Base-by-base conservation (phyloP, 2,329 filamentous ascomycete species). In the Ophioceras dolichostomum region DNA sequence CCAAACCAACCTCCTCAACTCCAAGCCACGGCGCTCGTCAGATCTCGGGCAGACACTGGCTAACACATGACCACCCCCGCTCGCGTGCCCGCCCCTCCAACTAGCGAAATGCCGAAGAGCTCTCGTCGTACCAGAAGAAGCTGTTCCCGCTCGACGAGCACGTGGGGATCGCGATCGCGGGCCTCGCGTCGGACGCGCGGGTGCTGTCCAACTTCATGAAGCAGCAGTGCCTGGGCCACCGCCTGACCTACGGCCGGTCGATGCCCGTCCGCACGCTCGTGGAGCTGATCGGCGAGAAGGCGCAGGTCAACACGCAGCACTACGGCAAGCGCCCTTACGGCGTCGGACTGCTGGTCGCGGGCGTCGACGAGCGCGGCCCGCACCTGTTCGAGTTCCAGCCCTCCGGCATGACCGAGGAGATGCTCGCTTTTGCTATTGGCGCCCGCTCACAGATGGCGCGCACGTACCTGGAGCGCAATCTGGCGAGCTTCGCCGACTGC, bases 121-220 rank as follows among this genome's bases (percentile, higher is more conserved):
- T 98, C 41, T 98, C 91, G 43, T 96, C 91, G 37, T 98, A 98
- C 75, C 91, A 98, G 68, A 95, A 95, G 76, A 98, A 98, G 71
- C 79, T 98, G 58, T 95, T 98, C 63, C 76, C 81, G 52, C 81
- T 98, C 65, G 91, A 98, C 63, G 84, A 89, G 53, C 91, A 98
- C 64, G 81, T 91, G 52, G 91, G 88, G 49, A 79, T 98, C 54
- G 87, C 89, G 53, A 93, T 98, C 53, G 91, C 91, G 49, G 91
- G 91, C 51, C 84, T 98, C 44, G 91, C 91, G 48, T 95, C 89
- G 41, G 91, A 98, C 63, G 91, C 89, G 57, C 91, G 91, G 55
- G 91, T 98, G 51, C 87, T 98, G 51, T 95, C 88, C 71, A 98
- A 98, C 76, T 98, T 95, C 71, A 96, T 98, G 89, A 96, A 95